phyloP scores from a whole-genome alignment of 2,329 filamentous ascomycete species.

The Clonostachys chloroleuca region DNA sequence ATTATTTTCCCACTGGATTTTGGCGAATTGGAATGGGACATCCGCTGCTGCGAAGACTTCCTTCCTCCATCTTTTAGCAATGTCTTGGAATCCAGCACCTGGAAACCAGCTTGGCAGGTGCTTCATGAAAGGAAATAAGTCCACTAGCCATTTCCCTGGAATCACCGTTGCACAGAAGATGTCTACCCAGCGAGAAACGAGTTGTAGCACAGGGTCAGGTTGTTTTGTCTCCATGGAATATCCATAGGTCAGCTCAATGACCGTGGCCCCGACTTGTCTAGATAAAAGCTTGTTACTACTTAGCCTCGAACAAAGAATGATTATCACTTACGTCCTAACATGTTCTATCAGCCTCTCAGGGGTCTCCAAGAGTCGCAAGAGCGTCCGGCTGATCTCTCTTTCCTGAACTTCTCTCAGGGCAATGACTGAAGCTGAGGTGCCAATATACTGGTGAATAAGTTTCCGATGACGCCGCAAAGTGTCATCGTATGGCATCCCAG shows the following conservation, averaged over 20 bases:
- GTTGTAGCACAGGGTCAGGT: constrained; percentile 6
- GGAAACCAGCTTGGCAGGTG: constrained; percentile 10
- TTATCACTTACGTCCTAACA: constrained; percentile 5
- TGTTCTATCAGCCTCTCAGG: constrained; percentile 5
- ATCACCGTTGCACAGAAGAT: constrained; percentile 11
- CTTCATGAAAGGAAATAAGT: constrained; percentile 9
- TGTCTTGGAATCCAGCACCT: constrained; percentile 12
- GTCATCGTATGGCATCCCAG: constrained; percentile 9
- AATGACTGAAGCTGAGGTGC: constrained; percentile 11
- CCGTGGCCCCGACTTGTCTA: constrained; percentile 11
- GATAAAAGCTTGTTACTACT: neutral
- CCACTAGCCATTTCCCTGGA: constrained; percentile 13
- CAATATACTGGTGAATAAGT: constrained; percentile 16
- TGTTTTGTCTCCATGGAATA: constrained; percentile 13
- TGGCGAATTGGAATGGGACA: constrained; percentile 13
- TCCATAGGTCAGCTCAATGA: constrained; percentile 11
- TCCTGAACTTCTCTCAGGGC: constrained; percentile 7
- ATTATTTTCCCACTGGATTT: constrained; percentile 5
- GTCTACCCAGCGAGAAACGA: constrained; percentile 11
- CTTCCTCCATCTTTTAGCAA: constrained; percentile 10
- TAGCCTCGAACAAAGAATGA: no score
- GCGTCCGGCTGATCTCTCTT: constrained; percentile 3
- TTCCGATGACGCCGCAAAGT: constrained; percentile 15
- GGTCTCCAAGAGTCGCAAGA: constrained; percentile 4
- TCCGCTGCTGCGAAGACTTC: constrained; percentile 6